Evolutionary conservation across 2,329 filamentous ascomycete genomes (phyloP).

Genomic region (Ophiostoma quercus): DNA sequence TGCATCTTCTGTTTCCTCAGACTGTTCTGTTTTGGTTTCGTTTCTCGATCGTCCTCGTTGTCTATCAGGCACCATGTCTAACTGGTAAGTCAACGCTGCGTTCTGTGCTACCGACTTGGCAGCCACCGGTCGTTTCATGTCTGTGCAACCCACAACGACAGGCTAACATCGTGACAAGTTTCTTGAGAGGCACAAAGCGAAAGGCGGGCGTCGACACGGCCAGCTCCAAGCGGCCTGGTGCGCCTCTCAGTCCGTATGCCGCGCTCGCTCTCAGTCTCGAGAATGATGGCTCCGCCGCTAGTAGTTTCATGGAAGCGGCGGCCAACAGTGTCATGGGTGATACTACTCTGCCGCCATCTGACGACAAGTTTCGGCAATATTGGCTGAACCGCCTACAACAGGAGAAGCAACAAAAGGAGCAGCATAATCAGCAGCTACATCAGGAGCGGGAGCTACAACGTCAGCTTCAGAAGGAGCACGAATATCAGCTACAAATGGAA

Average conservation of each 20-base stretch:
- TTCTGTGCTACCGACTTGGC: neutral
- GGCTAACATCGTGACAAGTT: neutral
- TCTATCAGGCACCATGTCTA: neutral
- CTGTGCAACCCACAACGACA: neutral
- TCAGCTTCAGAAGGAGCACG: neutral
- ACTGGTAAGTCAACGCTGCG: neutral
- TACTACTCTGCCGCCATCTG: neutral
- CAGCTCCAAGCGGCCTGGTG: neutral
- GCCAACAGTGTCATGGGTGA: neutral
- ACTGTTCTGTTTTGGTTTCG: neutral
- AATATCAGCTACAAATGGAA: neutral
- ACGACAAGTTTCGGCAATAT: neutral
- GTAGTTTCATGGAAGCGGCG: neutral
- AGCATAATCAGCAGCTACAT: too few species aligned
- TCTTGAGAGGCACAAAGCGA: neutral
- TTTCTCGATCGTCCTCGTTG: neutral
- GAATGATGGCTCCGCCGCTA: neutral
- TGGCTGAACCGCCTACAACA: neutral
- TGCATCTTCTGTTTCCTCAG: neutral
- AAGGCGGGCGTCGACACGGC: neutral
- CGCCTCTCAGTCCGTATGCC: neutral
- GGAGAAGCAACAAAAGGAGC: neutral
- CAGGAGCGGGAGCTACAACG: too few species aligned
- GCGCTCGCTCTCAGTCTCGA: neutral
- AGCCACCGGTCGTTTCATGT: neutral